These are phyloP conservation scores for Peronosclerospora sorghi DNA, from an alignment of 352 stramenopile genomes.

Conservation along the genomic window DNA sequence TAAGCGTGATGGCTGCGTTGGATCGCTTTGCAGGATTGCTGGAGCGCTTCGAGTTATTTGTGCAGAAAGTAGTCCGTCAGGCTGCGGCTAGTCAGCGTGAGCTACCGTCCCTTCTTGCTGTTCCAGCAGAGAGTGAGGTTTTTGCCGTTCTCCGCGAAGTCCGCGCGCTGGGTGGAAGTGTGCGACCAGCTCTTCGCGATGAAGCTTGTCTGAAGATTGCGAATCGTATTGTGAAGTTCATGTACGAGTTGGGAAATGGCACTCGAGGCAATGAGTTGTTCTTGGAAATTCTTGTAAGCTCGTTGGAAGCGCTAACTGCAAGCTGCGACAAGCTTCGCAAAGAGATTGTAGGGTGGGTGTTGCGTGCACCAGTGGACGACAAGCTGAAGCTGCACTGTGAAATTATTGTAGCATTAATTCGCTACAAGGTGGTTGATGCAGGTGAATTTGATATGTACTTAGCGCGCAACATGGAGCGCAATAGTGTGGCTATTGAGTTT, in stretches of 20 bases:
- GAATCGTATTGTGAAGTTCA: constrained; percentile 94
- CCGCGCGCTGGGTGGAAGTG: constrained; percentile 51
- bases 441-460: constrained; percentile 92
- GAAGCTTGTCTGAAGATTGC: constrained; percentile 93
- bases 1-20: constrained; percentile 58
- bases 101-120: constrained; percentile 54
- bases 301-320: constrained; percentile 89
- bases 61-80: constrained; percentile 79
- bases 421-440: constrained; percentile 90
- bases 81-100: constrained; percentile 59
- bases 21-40: constrained; percentile 77
- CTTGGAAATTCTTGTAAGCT: constrained; percentile 90
- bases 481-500: constrained; percentile 94
- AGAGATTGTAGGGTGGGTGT: constrained; percentile 90
- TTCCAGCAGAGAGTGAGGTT: constrained; percentile 72
- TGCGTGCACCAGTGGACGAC: constrained; percentile 88
- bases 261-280: constrained; percentile 87
- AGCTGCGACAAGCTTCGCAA: constrained; percentile 89
- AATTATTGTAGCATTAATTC: constrained; percentile 91
- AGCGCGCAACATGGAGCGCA: constrained; percentile 90
- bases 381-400: constrained; percentile 94
- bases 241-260: constrained; percentile 88
- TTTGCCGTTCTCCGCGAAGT: constrained; percentile 76
- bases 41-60: constrained; percentile 83
- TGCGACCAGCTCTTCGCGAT: constrained; percentile 71